Evolutionary conservation across 805 yeast genomes (phyloP), one percentile per base, ranked within the genome.

Genomic region (Yarrowia sp.): DNA sequence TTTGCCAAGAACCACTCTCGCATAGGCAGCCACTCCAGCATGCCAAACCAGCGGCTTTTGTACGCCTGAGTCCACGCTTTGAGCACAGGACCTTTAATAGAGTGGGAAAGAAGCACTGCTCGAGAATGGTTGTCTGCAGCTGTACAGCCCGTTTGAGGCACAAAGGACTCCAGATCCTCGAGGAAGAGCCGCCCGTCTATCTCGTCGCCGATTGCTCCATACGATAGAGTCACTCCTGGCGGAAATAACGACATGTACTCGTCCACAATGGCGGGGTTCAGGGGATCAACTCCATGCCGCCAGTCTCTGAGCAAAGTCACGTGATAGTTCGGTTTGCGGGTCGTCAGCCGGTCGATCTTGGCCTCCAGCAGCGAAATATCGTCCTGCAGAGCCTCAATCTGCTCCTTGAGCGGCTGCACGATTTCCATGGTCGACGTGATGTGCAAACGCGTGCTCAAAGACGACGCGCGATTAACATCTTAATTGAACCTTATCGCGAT

Each of bases 181-280:
- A 59, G 52, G 19, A 59, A 59, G 10, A 59, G 52, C 32, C 65
- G 65, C 7, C 65, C 65, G 12, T 59, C 65, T 2, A 26, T 9
- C 65, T 59, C 65, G 19, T 59, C 65, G n/a, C 42, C 16, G 2
- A 45, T 42, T 59, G 43, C 65, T 4, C 65, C 65, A 10, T 9
- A 59, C 19, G 65, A 59, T 11, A 59, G 12, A 15, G 42, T 35
- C 10, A 59, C 65, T 8, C 65, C 65, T 3, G 45, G 45, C 2
- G 65, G 65, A 14, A 59, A 59, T 3, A 59, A 35, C 15, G 41
- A 35, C 52, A 59, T 45, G 65, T 59, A 59, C 32, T 59, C 65
- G 52, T 59, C 22, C 19, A 59, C 65, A 14, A 59, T 59, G 65
- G 48, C 41, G 3, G 65, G 52, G 16, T 59, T 59, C 16, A 59